Evolutionary conservation across 2,329 filamentous ascomycete species (phyloP), one percentile per base, ranked within the genome.

Genomic region (Pseudopyricularia cyperi): DNA sequence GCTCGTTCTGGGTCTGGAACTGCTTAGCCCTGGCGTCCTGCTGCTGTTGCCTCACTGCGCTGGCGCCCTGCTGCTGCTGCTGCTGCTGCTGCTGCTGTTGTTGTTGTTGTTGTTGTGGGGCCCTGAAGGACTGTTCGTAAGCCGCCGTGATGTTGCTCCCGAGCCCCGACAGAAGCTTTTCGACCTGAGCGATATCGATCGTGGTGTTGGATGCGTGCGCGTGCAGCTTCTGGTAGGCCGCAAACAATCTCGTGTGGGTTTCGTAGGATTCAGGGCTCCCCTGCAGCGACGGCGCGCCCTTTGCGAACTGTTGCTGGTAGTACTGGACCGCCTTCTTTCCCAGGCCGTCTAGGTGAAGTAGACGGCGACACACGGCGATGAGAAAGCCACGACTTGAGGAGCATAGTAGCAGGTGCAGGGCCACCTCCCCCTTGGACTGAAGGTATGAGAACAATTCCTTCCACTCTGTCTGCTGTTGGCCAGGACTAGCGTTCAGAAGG

Each of bases 371-470:
- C 48, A 82, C 73, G 30, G 85, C 80, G 26, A 80, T 79, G 22
- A 94, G 71, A 56, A 91, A 84, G 19, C 80, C 79, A 12, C 89
- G 79, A 11, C 84, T 84, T 51, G 85, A 81, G 30, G 85, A 89
- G 60, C 82, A 85, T 30, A 94, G 75, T 19, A 93, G 63, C 46
- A 84, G 67, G 56, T 84, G 79, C 11, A 84, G 65, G 1, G 78
- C 71, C 34, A 83, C 71, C 44, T 81, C 75, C 57, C 80, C 78
- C 46, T 71, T 72, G 35, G 69, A 64, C 12, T 74, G 71, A 7
- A 84, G 66, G 56, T 80, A 77, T 2, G 64, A 59, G 1, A 73
- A 68, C 55, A 82, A 65, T 42, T 79, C 72, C 2, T 62, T 57
- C 35, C 77, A 73, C 24, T 74, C 71, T 26, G 68, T 66, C 7